These are phyloP conservation scores for Thelonectria discophora DNA, from an alignment of 2,329 filamentous ascomycete genomes.

Conservation along the genomic window DNA sequence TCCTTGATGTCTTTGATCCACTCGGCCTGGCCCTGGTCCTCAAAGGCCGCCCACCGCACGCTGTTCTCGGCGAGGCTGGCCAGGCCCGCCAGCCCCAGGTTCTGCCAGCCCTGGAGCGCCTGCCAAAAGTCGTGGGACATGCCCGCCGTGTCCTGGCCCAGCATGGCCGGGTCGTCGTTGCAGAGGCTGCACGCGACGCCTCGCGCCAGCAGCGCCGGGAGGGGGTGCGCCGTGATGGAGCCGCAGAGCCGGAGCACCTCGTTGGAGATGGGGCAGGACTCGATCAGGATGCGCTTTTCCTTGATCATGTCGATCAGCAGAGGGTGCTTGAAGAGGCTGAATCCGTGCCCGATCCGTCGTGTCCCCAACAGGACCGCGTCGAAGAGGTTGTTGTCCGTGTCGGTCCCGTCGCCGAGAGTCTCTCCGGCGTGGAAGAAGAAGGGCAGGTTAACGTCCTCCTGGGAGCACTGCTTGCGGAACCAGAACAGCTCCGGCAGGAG, in stretches of 20 bases:
- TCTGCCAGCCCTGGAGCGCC: slow-evolving; percentile 89
- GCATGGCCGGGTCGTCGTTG: slow-evolving; percentile 90
- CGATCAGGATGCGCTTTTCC: slow-evolving; percentile 85
- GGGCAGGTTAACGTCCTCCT: slow-evolving; percentile 82
- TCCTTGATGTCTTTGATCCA: slow-evolving; percentile 79
- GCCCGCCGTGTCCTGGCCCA: slow-evolving; percentile 82
- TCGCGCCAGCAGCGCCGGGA: slow-evolving; percentile 84
- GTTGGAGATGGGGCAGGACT: slow-evolving; percentile 91
- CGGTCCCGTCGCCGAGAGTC: slow-evolving; percentile 77
- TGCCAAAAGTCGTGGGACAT: slow-evolving; percentile 97
- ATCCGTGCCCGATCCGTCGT: slow-evolving; percentile 87
- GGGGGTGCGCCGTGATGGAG: slow-evolving; percentile 78
- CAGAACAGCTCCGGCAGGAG: slow-evolving; percentile 88
- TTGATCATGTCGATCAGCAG: slow-evolving; percentile 88
- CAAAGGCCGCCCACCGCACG: slow-evolving; percentile 87
- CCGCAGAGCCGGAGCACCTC: slow-evolving; percentile 83
- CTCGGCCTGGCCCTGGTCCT: slow-evolving; percentile 75
- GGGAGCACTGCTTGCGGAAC: slow-evolving; percentile 86
- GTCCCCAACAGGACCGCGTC: slow-evolving; percentile 89
- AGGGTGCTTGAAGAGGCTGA: slow-evolving; percentile 90
- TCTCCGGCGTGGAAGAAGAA: slow-evolving; percentile 98
- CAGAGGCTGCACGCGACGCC: slow-evolving; percentile 85
- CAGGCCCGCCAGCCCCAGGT: slow-evolving; percentile 85
- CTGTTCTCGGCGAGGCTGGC: slow-evolving; percentile 92
- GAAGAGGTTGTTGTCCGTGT: slow-evolving; percentile 83